phyloP scores from a whole-genome alignment of 2,329 filamentous ascomycete genomes.

The Fusarium brevicatenulatum region DNA sequence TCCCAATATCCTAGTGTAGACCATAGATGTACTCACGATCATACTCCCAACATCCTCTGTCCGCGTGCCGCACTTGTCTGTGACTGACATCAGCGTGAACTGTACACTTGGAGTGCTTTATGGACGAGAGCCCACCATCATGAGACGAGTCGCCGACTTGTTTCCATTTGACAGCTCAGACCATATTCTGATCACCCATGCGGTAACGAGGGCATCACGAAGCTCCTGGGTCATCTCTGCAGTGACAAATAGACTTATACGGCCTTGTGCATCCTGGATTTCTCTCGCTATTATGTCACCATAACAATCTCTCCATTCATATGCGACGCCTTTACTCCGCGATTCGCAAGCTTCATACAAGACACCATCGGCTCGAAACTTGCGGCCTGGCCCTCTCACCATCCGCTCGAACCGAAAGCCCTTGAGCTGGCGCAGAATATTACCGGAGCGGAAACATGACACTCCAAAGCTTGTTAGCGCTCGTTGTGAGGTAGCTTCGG shows the following conservation, averaged over 20 bases:
- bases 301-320: constrained; percentile 48
- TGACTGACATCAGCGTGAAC: constrained; percentile 17
- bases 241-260: constrained; percentile 47
- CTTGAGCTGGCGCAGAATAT: constrained; percentile 35
- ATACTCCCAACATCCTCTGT: constrained; percentile 3
- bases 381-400: constrained; percentile 38
- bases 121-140: constrained; percentile 23
- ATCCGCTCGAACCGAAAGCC: constrained; percentile 48
- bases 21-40: neutral
- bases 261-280: constrained; percentile 40
- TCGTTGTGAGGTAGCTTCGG: constrained; percentile 46
- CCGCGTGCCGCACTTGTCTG: constrained; percentile 28
- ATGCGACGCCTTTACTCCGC: constrained; percentile 41
- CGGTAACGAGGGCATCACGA: constrained; percentile 50
- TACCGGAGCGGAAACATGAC: constrained; percentile 38
- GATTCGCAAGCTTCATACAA: constrained; percentile 46
- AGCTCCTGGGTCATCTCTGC: constrained; percentile 43
- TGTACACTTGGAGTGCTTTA: neutral
- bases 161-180: constrained; percentile 50
- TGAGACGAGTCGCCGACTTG: constrained; percentile 21
- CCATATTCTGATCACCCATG: constrained; percentile 52
- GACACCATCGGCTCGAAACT: constrained; percentile 33
- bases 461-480: constrained; percentile 47
- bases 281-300: constrained; percentile 48
- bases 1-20: neutral